Conservation (phyloP, 345 rosid genomes). For the Ricinus communis region DNA sequence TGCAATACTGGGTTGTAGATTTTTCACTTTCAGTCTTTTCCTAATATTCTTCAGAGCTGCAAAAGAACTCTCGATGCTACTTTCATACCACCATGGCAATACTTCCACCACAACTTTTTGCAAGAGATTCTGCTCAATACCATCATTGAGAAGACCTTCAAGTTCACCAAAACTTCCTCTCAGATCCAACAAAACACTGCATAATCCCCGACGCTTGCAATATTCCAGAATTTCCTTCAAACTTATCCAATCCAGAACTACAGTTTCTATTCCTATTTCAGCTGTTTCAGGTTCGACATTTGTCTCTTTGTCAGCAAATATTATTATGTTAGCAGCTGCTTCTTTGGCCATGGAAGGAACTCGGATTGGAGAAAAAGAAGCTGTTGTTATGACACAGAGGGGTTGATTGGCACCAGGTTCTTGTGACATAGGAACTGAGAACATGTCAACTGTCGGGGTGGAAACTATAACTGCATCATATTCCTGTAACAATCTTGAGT, state of each 20-base stretch:
- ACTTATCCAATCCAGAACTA: conserved; percentile 42
- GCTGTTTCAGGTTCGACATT: conserved; percentile 31
- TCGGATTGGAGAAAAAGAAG: conserved; percentile 29
- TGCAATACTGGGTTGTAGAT: conserved; percentile 42
- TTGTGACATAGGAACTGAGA: conserved; percentile 43
- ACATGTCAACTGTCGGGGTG: conserved; percentile 37
- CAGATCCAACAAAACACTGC: conserved; percentile 64
- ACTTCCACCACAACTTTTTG: conserved; percentile 62
- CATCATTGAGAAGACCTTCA: conserved; percentile 52
- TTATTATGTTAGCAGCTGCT: conserved; percentile 34
- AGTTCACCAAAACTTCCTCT: conserved; percentile 50
- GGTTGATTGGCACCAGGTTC: conserved; percentile 70
- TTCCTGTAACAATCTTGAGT: conserved; percentile 67
- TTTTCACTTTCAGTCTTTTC: conserved; percentile 41
- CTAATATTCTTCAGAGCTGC: conserved; percentile 31
- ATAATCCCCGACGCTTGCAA: conserved; percentile 49
- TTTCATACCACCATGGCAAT: conserved; percentile 55
- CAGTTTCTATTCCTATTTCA: conserved; percentile 41
- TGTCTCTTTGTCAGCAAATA: conserved; percentile 40
- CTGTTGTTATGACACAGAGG: conserved; percentile 41
- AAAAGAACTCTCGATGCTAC: conserved; percentile 16
- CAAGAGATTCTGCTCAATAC: conserved; percentile 44
- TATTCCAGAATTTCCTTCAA: conserved; percentile 53
- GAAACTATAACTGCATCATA: conserved; percentile 67
- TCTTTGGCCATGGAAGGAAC: conserved; percentile 32